Evolutionary conservation across 192 early-diverging fungal genomes (phyloP).

Genomic region (Powellomyces hirtus): DNA sequence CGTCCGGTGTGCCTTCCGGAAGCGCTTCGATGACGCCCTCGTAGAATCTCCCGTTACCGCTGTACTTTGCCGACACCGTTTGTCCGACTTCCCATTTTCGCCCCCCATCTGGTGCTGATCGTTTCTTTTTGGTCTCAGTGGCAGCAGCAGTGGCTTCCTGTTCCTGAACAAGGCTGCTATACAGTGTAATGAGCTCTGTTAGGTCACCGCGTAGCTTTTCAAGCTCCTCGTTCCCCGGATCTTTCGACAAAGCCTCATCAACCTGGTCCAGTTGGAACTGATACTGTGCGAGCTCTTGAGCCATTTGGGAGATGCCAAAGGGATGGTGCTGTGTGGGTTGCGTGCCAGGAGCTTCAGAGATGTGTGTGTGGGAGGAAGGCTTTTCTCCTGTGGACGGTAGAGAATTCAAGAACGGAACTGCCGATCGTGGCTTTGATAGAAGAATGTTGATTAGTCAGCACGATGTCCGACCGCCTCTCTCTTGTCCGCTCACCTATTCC

Average conservation of each 20-base stretch:
- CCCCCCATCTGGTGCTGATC: slow-evolving; percentile 12
- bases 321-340: no score
- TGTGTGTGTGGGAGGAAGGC: no score
- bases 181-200: slow-evolving; percentile 65
- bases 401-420: no score
- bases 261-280: slow-evolving; percentile 71
- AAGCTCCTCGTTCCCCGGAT: slow-evolving; percentile 70
- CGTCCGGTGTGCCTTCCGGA: slow-evolving; percentile 46
- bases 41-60: slow-evolving; percentile 67
- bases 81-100: slow-evolving; percentile 37
- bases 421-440: no score
- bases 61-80: slow-evolving; percentile 62
- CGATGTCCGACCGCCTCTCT: no score
- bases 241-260: slow-evolving; percentile 62
- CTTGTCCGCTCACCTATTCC: no score
- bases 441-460: no score
- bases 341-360: no score
- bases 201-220: slow-evolving; percentile 64
- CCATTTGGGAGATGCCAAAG: no score
- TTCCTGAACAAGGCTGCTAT: slow-evolving; percentile 12
- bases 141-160: neutral
- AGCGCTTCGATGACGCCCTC: slow-evolving; percentile 59
- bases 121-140: neutral
- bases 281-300: slow-evolving; percentile 56
- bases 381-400: no score